These are phyloP conservation scores for Neolentinus lepideus DNA, from an alignment of 1,284 basidiomycete species.

Conservation along the genomic window DNA sequence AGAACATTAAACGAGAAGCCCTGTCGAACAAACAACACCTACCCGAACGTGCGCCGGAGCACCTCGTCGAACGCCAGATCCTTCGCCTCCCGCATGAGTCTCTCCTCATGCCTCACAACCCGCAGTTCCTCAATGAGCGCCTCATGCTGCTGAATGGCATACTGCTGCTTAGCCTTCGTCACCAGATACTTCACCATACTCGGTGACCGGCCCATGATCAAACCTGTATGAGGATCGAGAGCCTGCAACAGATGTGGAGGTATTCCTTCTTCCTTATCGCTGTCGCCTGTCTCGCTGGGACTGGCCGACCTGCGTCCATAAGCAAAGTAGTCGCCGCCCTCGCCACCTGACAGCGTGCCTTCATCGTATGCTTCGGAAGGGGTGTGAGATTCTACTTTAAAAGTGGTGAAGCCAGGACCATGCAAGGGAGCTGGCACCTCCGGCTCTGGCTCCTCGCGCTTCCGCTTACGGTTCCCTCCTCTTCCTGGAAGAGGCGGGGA, in stretches of 20 bases:
- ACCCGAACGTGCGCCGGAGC: slow-evolving; percentile 47
- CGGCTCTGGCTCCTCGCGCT: slow-evolving; percentile 36
- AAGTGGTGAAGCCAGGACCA: slow-evolving; percentile 41
- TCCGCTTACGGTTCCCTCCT: slow-evolving; percentile 61
- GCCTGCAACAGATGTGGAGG: slow-evolving; percentile 42
- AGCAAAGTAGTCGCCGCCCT: slow-evolving; percentile 6
- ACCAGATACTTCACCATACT: slow-evolving; percentile 65
- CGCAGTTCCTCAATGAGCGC: slow-evolving; percentile 56
- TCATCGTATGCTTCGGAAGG: slow-evolving; percentile 30
- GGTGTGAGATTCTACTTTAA: slow-evolving; percentile 54
- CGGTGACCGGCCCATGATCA: slow-evolving; percentile 53
- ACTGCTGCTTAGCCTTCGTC: slow-evolving; percentile 68
- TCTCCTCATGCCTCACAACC: slow-evolving; percentile 43
- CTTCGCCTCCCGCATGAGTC: slow-evolving; percentile 42
- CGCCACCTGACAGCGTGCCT: not conserved
- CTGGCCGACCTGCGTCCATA: not conserved
- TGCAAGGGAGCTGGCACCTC: slow-evolving; percentile 18
- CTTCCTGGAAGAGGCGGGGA: slow-evolving; percentile 64
- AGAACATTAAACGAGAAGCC: not conserved
- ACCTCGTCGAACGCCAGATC: slow-evolving; percentile 49
- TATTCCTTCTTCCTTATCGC: slow-evolving; percentile 22
- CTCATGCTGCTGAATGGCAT: slow-evolving; percentile 55
- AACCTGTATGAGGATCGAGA: slow-evolving; percentile 45
- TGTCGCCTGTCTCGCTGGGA: slow-evolving; percentile 1
- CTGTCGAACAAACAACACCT: slow-evolving; percentile 9